Evolutionary conservation across 257 asterid species (phyloP).

Genomic region (Solanum dulcamara): DNA sequence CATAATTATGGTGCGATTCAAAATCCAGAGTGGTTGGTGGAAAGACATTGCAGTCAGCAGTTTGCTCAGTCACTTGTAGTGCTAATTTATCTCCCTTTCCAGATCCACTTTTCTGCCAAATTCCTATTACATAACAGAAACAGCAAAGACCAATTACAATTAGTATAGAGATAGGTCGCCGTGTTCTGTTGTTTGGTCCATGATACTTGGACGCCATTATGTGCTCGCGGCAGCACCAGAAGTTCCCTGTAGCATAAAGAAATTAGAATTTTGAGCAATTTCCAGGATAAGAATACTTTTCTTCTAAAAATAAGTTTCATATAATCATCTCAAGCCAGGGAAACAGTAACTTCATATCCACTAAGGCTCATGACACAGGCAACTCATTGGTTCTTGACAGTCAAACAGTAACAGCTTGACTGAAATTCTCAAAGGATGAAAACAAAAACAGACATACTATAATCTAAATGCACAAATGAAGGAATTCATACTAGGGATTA

Average conservation of each 20-base stretch:
- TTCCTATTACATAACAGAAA: conserved; percentile 64
- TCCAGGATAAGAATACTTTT: neutral
- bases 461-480: neutral
- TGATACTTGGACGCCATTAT: conserved; percentile 68
- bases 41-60: conserved; percentile 41
- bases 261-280: neutral
- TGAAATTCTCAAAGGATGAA: neutral
- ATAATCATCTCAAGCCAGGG: neutral
- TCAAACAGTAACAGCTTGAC: neutral
- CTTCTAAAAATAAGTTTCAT: neutral
- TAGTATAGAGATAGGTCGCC: conserved; percentile 54
- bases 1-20: conserved; percentile 67
- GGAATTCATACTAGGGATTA: neutral
- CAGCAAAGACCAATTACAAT: conserved; percentile 61
- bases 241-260: conserved; percentile 11
- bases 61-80: conserved; percentile 42
- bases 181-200: conserved; percentile 33
- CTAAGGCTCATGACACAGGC: neutral
- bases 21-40: conserved; percentile 41
- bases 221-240: conserved; percentile 17
- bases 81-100: conserved; percentile 75
- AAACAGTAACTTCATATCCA: neutral
- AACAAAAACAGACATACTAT: neutral
- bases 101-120: conserved; percentile 83
- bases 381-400: neutral